phyloP scores from a whole-genome alignment of 202 grass and related monocot genomes.

The Schoenoplectus tabernaemontani region DNA sequence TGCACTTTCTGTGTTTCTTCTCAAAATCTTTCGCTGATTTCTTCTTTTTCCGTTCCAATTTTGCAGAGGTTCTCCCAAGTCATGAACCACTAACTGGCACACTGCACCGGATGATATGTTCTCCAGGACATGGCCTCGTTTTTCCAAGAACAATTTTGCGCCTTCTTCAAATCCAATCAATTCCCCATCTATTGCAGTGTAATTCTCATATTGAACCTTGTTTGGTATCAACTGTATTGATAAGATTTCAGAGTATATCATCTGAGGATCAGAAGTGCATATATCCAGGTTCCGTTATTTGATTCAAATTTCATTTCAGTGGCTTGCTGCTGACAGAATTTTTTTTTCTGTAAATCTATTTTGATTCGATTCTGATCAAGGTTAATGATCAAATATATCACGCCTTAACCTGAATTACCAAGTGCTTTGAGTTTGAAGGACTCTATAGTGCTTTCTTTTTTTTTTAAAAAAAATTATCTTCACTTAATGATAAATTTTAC shows the following conservation, averaged over 20 bases:
- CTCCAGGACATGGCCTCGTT: conserved; percentile 35
- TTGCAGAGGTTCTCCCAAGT: conserved; percentile 24
- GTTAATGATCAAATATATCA: background rate
- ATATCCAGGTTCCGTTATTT: background rate
- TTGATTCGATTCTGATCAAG: background rate
- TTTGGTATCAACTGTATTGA: conserved; percentile 63
- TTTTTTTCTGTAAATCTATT: background rate
- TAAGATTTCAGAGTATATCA: background rate
- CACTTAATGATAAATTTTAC: background rate
- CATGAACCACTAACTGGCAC: conserved; percentile 75
- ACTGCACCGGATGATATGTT: conserved; percentile 37
- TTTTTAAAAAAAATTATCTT: background rate
- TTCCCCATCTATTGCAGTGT: conserved; percentile 47
- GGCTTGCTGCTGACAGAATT: background rate
- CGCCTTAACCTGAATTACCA: background rate
- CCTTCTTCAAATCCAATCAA: conserved; percentile 36
- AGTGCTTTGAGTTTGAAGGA: background rate
- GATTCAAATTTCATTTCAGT: background rate
- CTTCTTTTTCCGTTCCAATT: background rate
- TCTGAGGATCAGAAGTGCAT: background rate
- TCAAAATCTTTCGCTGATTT: background rate
- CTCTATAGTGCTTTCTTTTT: background rate
- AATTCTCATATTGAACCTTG: conserved; percentile 66
- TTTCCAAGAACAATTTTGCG: conserved; percentile 46
- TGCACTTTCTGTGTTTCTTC: background rate